Percentiles rank a stretch among this genome's conserved stretches.
phyloP scores from a whole-genome alignment of 176 grass and related monocot species.

The Eleusine coracana region DNA sequence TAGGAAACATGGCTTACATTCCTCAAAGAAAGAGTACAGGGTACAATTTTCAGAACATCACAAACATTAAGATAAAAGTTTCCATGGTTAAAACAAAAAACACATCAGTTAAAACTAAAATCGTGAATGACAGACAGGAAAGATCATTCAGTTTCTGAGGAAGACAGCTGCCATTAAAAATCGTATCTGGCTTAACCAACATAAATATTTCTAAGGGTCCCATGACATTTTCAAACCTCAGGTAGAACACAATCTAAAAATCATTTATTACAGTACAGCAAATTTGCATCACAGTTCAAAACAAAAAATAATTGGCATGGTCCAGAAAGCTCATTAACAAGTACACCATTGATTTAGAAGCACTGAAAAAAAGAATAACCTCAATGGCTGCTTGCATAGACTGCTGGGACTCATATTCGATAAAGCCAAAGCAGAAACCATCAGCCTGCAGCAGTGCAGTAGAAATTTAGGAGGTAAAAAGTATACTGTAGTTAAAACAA shows the following conservation, averaged over 20 bases:
- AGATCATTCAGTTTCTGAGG: neutral
- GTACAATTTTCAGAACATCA: neutral
- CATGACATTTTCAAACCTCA: neutral
- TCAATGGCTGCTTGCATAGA: slow-evolving; percentile 74
- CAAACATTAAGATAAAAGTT: neutral
- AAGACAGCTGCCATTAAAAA: neutral
- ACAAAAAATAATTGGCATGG: neutral
- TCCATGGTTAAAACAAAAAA: neutral
- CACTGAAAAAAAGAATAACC: slow-evolving; percentile 30
- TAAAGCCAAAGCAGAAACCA: slow-evolving; percentile 66
- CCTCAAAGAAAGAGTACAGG: neutral
- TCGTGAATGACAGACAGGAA: neutral
- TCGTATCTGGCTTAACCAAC: neutral
- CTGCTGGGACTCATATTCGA: slow-evolving; percentile 58
- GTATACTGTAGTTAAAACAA: neutral
- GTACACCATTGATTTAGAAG: neutral
- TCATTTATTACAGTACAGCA: neutral
- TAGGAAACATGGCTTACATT: neutral
- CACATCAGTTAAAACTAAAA: neutral
- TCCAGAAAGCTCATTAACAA: neutral
- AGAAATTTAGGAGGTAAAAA: slow-evolving; percentile 13
- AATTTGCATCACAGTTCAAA: neutral
- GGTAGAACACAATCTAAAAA: neutral
- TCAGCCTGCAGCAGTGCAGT: slow-evolving; percentile 42
- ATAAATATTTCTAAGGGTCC: neutral